Percentiles rank a stretch among this genome's conserved stretches.
phyloP scores from a whole-genome alignment of 1,139 yeast genomes.

The Geotrichum aggregatum region DNA sequence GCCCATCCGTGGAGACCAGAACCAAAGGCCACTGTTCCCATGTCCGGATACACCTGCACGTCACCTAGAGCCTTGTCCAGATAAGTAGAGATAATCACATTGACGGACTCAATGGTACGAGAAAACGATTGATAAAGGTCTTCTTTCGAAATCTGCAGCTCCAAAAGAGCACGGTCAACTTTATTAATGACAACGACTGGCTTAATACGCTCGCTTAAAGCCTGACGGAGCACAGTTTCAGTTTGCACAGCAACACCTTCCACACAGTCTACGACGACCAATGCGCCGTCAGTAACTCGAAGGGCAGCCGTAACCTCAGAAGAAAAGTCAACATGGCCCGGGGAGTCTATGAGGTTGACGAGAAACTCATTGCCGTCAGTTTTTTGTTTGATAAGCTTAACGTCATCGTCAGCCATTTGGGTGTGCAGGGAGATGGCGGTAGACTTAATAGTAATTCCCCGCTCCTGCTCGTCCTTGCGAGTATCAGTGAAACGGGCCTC shows the following conservation, averaged over 20 bases:
- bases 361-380: conserved; percentile 92
- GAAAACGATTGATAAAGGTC: conserved; percentile 97
- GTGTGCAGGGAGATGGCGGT: conserved; percentile 97
- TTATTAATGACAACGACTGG: conserved; percentile 98
- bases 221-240: conserved; percentile 98
- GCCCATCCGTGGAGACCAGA: conserved; percentile 99
- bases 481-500: conserved; percentile 99
- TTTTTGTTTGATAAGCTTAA: conserved; percentile 93
- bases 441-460: conserved; percentile 99
- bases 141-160: conserved; percentile 97
- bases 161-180: conserved; percentile 99
- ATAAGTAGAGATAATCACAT: conserved; percentile 96
- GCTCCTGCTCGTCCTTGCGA: conserved; percentile 99
- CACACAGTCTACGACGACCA: conserved; percentile 97
- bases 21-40: conserved; percentile 99
- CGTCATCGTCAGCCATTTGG: conserved; percentile 84
- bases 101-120: conserved; percentile 98
- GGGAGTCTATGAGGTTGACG: conserved; percentile 97
- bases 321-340: conserved; percentile 99
- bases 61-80: conserved; percentile 90
- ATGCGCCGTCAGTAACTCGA: conserved; percentile 99
- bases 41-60: conserved; percentile 97
- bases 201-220: conserved; percentile 98
- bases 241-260: conserved; percentile 99
- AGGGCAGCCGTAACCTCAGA: conserved; percentile 99